A percentile compares a stretch with the other conserved stretches of the same genome.
phyloP scores from a whole-genome alignment of 106 monocot genomes.

The Dendrobium chrysotoxum region DNA sequence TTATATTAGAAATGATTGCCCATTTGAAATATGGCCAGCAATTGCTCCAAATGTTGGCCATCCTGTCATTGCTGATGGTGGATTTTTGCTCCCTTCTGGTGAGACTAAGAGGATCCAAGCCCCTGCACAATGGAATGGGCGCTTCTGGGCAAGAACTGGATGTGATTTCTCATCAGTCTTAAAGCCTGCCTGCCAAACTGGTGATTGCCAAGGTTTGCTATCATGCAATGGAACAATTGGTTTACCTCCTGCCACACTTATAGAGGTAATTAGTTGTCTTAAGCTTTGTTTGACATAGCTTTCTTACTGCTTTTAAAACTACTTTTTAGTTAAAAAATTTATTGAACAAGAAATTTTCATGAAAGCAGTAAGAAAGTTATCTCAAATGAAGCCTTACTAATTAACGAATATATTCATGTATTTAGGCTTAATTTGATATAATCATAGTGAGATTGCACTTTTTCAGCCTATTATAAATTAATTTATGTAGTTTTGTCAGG shows the following conservation, averaged over 20 bases:
- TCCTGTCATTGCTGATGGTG: slow-evolving; percentile 52
- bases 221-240: slow-evolving; percentile 64
- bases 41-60: slow-evolving; percentile 44
- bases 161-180: slow-evolving; percentile 31
- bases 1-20: slow-evolving; percentile 47
- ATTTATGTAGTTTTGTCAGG: not conserved
- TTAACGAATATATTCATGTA: too few species aligned
- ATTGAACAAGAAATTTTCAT: too few species aligned
- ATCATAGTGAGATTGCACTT: too few species aligned
- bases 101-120: slow-evolving; percentile 26
- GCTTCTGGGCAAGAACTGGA: slow-evolving; percentile 71
- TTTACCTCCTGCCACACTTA: slow-evolving; percentile 55
- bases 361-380: too few species aligned
- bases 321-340: too few species aligned
- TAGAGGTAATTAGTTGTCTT: slow-evolving; percentile 29
- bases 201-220: slow-evolving; percentile 56
- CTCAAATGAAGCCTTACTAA: too few species aligned
- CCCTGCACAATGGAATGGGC: slow-evolving; percentile 52
- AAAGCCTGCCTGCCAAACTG: slow-evolving; percentile 37
- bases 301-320: too few species aligned
- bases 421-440: too few species aligned
- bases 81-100: slow-evolving; percentile 47
- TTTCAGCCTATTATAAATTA: too few species aligned
- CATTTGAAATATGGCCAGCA: slow-evolving; percentile 70
- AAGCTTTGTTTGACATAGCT: too few species aligned